Evolutionary conservation across 768 basidiomycete species (phyloP).

Genomic region (Lenzites betulinus): DNA sequence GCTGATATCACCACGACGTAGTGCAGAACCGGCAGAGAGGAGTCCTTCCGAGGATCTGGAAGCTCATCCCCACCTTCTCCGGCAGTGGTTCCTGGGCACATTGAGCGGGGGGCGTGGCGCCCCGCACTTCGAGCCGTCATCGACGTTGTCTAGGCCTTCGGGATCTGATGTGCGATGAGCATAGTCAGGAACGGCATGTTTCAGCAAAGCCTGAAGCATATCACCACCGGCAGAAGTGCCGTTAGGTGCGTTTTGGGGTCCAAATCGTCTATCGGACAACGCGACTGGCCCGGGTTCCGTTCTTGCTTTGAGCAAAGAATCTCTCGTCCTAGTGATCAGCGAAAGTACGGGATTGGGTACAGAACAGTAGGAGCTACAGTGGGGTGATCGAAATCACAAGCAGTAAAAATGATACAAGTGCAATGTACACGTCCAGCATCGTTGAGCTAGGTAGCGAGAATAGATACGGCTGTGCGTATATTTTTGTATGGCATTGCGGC

Average conservation of each 20-base stretch:
- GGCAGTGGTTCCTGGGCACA: slow-evolving; percentile 11
- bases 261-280: slow-evolving; percentile 1
- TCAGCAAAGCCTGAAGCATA: slow-evolving; percentile 1
- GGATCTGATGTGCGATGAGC: not conserved
- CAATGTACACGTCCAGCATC: too few species aligned
- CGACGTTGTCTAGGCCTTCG: not conserved
- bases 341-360: not conserved
- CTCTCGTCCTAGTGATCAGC: slow-evolving; percentile 1
- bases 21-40: slow-evolving; percentile 2
- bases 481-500: slow-evolving; percentile 17
- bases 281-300: slow-evolving; percentile 1
- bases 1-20: not conserved
- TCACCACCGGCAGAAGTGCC: slow-evolving; percentile 1
- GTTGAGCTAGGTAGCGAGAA: not conserved
- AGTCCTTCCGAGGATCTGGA: slow-evolving; percentile 13
- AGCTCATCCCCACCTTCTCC: slow-evolving; percentile 3
- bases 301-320: not conserved
- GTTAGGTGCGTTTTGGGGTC: slow-evolving; percentile 12
- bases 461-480: slow-evolving; percentile 8
- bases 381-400: not conserved
- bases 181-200: not conserved
- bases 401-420: not conserved
- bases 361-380: not conserved
- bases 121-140: slow-evolving; percentile 1
- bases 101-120: slow-evolving; percentile 2